A percentile compares a stretch with the other conserved stretches of the same genome.
phyloP scores from a whole-genome alignment of 2,329 filamentous ascomycete species.

The Trichoderma atrobrunneum region DNA sequence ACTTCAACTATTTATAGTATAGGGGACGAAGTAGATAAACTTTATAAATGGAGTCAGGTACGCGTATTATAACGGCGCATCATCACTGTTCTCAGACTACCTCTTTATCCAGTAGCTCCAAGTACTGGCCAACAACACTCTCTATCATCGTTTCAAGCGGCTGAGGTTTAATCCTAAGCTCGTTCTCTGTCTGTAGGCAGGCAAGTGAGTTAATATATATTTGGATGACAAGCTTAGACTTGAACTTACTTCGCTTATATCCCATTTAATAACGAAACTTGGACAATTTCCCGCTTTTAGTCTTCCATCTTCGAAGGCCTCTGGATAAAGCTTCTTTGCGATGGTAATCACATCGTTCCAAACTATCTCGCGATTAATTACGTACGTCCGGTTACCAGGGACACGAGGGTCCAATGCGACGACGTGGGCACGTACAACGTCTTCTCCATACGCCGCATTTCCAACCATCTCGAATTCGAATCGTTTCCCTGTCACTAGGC shows the following conservation, averaged over 20 bases:
- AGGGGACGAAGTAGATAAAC: background rate
- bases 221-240: background rate
- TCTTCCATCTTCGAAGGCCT: background rate
- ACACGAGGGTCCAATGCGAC: background rate
- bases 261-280: background rate
- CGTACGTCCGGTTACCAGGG: background rate
- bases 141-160: background rate
- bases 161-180: background rate
- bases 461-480: background rate
- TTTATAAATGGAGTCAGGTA: background rate
- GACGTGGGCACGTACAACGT: background rate
- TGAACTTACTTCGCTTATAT: background rate
- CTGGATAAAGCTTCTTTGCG: background rate
- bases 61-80: background rate
- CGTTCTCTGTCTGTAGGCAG: background rate
- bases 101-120: background rate
- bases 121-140: background rate
- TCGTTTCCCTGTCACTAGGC: background rate
- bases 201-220: background rate
- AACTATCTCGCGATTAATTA: background rate
- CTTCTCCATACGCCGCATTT: background rate
- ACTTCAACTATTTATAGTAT: background rate
- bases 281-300: background rate
- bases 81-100: background rate
- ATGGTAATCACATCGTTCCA: background rate